Evolutionary conservation across 2,329 filamentous ascomycete genomes (phyloP), one percentile per base, ranked within the genome.

Genomic region (Canariomyces notabilis): DNA sequence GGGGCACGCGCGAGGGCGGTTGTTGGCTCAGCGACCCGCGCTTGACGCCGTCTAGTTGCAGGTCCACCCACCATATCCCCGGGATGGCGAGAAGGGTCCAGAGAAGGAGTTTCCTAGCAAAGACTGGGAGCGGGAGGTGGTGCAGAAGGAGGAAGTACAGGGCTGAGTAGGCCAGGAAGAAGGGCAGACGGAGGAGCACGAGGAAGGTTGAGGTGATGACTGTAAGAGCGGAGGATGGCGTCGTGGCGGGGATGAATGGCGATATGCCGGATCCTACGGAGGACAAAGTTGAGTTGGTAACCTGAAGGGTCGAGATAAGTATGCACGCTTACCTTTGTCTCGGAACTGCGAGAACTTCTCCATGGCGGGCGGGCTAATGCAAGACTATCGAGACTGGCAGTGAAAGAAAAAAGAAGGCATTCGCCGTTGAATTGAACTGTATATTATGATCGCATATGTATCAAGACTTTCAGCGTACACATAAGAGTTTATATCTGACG

Each of bases 21-120:
- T 89, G 83, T 60, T 85, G 83, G 37, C 85, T 83, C 23, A 95
- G 74, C 20, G 85, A 90, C 70, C 93, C 93, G 69, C 89, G 87
- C 68, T 88, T 90, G 44, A 98, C 93, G 48, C 91, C 91, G 64
- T 98, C 93, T 55, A 98, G 88, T 66, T 96, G 91, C n/a, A 98
- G 73, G 67, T 98, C 93, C 46, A 96, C 84, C 91, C 91, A 97
- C 89, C 90, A 97, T 48, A 98, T 87, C 21, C 93, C 91, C 0
- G 90, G 89, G 49, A 95, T 85, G 31, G 82, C 85, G 57, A 98
- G 79, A 55, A 97, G 79, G 50, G 82, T 78, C 91, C 93, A 97
- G 43, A 97, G 71, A 39, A 89, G 80, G 11, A 87, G 80, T 69
- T 97, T 97, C 61, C 89, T 89, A 35, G 82, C 61, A 48, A 74